phyloP scores from a whole-genome alignment of 2,329 filamentous ascomycete species.

The Phyllachora maydis region DNA sequence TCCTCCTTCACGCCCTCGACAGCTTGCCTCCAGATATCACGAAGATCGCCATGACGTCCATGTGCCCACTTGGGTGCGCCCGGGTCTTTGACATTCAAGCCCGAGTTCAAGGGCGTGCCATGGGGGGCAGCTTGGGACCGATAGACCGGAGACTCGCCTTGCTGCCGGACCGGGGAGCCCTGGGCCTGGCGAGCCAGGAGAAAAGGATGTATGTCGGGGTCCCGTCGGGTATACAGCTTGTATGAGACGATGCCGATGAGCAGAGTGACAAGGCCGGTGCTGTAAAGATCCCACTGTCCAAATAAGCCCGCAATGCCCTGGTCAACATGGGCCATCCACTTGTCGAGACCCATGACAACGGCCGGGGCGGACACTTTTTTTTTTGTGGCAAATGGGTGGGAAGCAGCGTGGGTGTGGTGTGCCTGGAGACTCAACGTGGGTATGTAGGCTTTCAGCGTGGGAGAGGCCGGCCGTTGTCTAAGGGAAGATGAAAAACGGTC shows the following conservation, averaged over 20 bases:
- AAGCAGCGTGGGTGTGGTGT: background rate
- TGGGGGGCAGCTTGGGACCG: constrained; percentile 70
- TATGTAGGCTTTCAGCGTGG: background rate
- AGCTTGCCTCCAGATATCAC: constrained; percentile 73
- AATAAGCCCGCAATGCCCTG: constrained; percentile 46
- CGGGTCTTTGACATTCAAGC: constrained; percentile 64
- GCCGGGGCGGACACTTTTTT: too few relatives aligned
- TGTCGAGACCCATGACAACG: constrained; percentile 17
- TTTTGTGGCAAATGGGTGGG: too few relatives aligned
- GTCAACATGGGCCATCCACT: constrained; percentile 48
- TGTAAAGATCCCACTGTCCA: constrained; percentile 65
- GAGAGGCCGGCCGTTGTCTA: background rate
- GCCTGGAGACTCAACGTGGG: background rate
- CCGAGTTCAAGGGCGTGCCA: constrained; percentile 58
- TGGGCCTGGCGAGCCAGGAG: constrained; percentile 71
- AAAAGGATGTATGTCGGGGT: constrained; percentile 83
- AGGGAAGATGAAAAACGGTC: too few relatives aligned
- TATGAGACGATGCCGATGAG: constrained; percentile 51
- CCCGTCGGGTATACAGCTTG: constrained; percentile 47
- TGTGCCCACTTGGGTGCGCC: constrained; percentile 64
- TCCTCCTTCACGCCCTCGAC: constrained; percentile 43
- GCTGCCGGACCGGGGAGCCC: constrained; percentile 58
- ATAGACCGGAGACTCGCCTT: constrained; percentile 71
- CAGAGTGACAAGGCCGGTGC: constrained; percentile 47
- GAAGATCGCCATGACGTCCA: constrained; percentile 72